Conservation (phyloP, 768 basidiomycete genomes). For the Mycena epipterygia region DNA sequence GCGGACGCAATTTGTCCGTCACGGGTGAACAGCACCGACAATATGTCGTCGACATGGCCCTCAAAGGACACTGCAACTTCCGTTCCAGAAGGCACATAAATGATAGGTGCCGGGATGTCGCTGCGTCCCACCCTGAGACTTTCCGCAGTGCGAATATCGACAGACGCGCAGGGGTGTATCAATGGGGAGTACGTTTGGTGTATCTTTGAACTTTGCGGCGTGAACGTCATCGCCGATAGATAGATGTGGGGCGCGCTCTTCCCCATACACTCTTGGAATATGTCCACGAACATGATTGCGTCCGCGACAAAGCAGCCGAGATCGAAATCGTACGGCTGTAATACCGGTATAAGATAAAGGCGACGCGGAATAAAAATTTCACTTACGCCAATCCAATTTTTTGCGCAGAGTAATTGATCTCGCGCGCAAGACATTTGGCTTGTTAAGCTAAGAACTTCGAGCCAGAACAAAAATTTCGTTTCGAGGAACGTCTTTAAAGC, state of each 20-base stretch:
- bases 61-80: constrained; percentile 3
- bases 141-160: constrained; percentile 11
- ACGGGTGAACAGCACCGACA: constrained; percentile 5
- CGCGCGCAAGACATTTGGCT: not conserved
- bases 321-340: not conserved
- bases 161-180: not conserved
- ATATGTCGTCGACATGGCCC: constrained; percentile 23
- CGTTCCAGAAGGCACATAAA: not conserved
- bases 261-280: constrained; percentile 21
- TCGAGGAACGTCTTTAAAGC: constrained; percentile 21
- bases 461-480: constrained; percentile 31
- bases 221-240: constrained; percentile 28
- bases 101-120: not conserved
- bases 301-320: constrained; percentile 1
- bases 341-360: not conserved
- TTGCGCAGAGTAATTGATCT: not conserved
- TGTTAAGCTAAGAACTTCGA: constrained; percentile 25
- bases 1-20: constrained; percentile 22
- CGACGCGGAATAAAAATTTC: not conserved
- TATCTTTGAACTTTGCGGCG: constrained; percentile 10
- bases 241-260: constrained; percentile 35
- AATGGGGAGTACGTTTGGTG: constrained; percentile 11
- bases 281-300: constrained; percentile 21
- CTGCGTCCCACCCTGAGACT: constrained; percentile 8
- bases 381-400: constrained; percentile 2